These are phyloP conservation scores for Podila clonocystis DNA, from an alignment of 192 early-diverging fungal genomes.

Conservation along the genomic window DNA sequence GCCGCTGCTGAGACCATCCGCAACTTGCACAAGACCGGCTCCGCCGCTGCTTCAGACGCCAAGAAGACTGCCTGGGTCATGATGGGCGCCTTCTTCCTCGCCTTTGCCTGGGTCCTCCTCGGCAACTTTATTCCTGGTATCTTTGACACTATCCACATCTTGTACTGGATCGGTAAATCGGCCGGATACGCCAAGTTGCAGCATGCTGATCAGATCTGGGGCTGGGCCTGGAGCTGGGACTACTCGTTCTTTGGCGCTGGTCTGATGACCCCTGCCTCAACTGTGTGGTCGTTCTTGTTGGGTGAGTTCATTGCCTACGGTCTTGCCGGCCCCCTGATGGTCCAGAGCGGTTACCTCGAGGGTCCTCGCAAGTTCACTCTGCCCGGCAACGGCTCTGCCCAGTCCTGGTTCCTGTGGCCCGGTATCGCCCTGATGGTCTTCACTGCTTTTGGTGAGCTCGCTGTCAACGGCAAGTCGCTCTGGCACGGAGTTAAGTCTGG, in stretches of 20 bases:
- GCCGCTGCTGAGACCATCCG: constrained; percentile 73
- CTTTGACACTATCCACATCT: constrained; percentile 54
- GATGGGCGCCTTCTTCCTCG: constrained; percentile 55
- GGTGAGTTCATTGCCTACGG: constrained; percentile 65
- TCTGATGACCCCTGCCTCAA: constrained; percentile 66
- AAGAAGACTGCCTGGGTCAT: constrained; percentile 60
- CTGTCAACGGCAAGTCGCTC: constrained; percentile 60
- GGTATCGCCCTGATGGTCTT: constrained; percentile 75
- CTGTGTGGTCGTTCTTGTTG: constrained; percentile 63
- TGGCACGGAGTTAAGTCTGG: constrained; percentile 59
- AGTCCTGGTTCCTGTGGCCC: constrained; percentile 77
- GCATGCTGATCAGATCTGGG: constrained; percentile 59
- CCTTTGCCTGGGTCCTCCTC: constrained; percentile 58
- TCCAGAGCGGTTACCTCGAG: constrained; percentile 46
- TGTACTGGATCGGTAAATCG: constrained; percentile 61
- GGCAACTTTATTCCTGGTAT: constrained; percentile 57
- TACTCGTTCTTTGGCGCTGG: constrained; percentile 73
- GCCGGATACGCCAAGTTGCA: constrained; percentile 47
- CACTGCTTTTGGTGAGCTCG: constrained; percentile 68
- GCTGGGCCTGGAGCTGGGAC: constrained; percentile 61
- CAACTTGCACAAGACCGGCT: constrained; percentile 59
- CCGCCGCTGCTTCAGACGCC: constrained; percentile 59
- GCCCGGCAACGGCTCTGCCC: constrained; percentile 52
- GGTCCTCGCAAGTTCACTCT: constrained; percentile 35
- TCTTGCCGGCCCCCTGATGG: constrained; percentile 67